Evolutionary conservation across 306 rosid genomes (phyloP).

Genomic region (Vigna nakashimae): DNA sequence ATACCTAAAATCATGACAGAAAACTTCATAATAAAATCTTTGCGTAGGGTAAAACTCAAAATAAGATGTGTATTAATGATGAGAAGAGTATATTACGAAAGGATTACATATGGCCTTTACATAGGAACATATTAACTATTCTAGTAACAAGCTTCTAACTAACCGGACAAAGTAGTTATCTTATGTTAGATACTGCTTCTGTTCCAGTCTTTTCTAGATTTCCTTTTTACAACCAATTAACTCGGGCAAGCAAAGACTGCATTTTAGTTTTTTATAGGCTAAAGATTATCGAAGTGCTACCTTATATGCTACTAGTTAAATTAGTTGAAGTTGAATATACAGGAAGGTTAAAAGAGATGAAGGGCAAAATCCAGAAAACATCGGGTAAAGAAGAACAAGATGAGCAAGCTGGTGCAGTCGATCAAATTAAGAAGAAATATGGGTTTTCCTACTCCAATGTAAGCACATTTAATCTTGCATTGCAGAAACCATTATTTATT

Average conservation of each 20-base stretch:
- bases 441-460: slow-evolving; percentile 75
- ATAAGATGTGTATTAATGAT: no score
- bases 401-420: slow-evolving; percentile 65
- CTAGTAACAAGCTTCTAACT: no score
- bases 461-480: slow-evolving; percentile 31
- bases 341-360: slow-evolving; percentile 88
- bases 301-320: slow-evolving; percentile 32
- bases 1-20: neutral
- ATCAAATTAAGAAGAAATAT: slow-evolving; percentile 84
- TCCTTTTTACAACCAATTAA: neutral
- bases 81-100: no score
- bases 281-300: slow-evolving; percentile 12
- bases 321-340: slow-evolving; percentile 41
- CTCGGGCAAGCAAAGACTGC: neutral
- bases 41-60: no score
- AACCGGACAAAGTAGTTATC: no score
- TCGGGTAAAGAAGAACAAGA: slow-evolving; percentile 69
- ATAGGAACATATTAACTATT: no score
- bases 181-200: neutral
- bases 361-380: slow-evolving; percentile 66
- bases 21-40: neutral
- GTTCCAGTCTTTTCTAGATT: neutral
- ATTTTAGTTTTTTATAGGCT: neutral
- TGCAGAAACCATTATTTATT: neutral
- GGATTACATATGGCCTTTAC: no score